Evolutionary conservation across 176 grass and related monocot genomes (phyloP).

Genomic region (Leersia perrieri): DNA sequence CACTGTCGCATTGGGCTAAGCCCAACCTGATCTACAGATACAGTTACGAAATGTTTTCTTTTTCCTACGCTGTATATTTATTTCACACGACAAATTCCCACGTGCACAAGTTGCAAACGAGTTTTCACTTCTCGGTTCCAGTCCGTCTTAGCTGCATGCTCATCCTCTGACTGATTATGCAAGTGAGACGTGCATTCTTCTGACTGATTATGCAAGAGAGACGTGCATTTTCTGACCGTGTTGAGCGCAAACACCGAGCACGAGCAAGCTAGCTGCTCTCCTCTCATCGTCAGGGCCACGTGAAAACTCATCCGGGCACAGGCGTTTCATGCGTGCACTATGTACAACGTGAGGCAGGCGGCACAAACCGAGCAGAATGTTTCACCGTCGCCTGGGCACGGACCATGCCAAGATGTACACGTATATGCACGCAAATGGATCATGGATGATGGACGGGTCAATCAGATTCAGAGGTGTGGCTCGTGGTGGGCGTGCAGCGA

Average conservation of each 20-base stretch:
- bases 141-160: too few species aligned
- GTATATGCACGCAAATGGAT: neutral
- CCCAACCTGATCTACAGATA: neutral
- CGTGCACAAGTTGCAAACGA: neutral
- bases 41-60: neutral
- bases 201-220: too few species aligned
- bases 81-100: neutral
- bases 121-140: neutral
- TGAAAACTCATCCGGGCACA: neutral
- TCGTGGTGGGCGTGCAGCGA: too few species aligned
- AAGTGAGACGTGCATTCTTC: neutral
- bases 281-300: neutral
- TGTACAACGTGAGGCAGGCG: neutral
- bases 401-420: neutral
- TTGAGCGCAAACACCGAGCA: neutral
- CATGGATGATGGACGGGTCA: neutral
- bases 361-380: neutral
- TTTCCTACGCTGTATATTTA: too few species aligned
- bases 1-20: conserved; percentile 2
- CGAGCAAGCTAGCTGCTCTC: neutral
- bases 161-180: too few species aligned
- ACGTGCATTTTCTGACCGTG: neutral
- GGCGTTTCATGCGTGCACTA: neutral
- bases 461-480: neutral
- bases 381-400: neutral